Conservation (phyloP, 257 asterid species). For the Penstemon barbatus region DNA sequence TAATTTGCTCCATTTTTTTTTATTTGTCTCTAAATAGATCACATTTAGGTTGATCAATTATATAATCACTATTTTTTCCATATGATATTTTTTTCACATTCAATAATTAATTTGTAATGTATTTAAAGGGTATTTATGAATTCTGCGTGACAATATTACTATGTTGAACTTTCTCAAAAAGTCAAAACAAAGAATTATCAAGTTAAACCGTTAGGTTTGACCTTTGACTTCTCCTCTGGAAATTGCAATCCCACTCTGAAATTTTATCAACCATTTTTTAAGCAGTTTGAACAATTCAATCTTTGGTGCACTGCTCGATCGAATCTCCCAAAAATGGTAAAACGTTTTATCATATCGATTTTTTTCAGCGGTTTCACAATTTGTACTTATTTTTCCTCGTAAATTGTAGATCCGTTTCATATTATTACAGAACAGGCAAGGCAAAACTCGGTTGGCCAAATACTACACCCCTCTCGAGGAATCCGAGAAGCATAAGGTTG, state of each 20-base stretch:
- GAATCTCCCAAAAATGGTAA: slow-evolving; percentile 21
- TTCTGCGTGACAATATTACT: no score
- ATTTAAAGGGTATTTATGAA: no score
- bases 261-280: background rate
- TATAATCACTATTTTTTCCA: no score
- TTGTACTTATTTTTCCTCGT: background rate
- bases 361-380: slow-evolving; percentile 1
- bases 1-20: no score
- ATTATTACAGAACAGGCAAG: slow-evolving; percentile 89
- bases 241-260: background rate
- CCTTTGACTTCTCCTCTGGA: slow-evolving; percentile 19
- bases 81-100: no score
- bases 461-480: slow-evolving; percentile 97
- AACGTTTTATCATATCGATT: background rate
- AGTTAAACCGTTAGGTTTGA: background rate
- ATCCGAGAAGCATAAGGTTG: slow-evolving; percentile 98
- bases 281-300: background rate
- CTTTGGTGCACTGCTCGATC: slow-evolving; percentile 1
- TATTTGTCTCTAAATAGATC: no score
- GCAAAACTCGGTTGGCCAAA: slow-evolving; percentile 91
- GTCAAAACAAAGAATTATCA: no score
- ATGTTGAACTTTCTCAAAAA: no score
- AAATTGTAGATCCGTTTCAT: slow-evolving; percentile 79
- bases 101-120: no score
- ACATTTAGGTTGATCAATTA: no score